Conservation (phyloP, 1,284 basidiomycete genomes). For the Ustilago tritici region DNA sequence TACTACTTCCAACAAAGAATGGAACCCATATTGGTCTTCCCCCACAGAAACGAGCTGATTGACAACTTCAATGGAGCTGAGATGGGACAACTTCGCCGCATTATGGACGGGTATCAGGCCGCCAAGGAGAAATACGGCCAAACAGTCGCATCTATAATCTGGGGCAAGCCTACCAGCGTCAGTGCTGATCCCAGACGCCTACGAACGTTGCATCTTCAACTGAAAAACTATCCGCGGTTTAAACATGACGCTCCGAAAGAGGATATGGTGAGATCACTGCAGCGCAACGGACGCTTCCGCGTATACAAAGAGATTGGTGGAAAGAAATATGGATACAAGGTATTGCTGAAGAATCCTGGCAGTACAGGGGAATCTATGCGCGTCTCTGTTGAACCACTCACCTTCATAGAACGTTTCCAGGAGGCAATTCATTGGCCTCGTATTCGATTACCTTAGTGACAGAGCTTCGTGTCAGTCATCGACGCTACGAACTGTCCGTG, state of each 20-base stretch:
- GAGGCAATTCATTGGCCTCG: no score
- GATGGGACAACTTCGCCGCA: fast-evolving
- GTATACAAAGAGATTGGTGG: neutral
- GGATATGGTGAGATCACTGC: slow-evolving; percentile 6
- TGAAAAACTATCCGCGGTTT: slow-evolving; percentile 7
- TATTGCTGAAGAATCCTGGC: slow-evolving; percentile 8
- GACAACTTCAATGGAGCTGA: neutral
- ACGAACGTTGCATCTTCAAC: neutral
- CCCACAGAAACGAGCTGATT: neutral
- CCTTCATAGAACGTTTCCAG: no score
- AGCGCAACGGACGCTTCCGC: slow-evolving; percentile 9
- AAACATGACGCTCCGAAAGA: neutral
- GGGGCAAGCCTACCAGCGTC: neutral
- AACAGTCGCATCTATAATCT: neutral
- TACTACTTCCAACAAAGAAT: slow-evolving; percentile 1
- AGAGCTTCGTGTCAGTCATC: neutral
- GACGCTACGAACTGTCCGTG: no score
- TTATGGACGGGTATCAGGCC: neutral
- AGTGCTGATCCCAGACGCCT: no score
- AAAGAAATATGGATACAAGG: neutral
- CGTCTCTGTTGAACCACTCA: neutral
- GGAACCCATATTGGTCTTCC: neutral
- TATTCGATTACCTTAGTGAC: fast-evolving
- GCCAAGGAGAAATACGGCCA: neutral
- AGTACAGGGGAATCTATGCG: no score